Base-by-base conservation (phyloP, 352 stramenopile genomes). In the Aphanomyces euteiches region DNA sequence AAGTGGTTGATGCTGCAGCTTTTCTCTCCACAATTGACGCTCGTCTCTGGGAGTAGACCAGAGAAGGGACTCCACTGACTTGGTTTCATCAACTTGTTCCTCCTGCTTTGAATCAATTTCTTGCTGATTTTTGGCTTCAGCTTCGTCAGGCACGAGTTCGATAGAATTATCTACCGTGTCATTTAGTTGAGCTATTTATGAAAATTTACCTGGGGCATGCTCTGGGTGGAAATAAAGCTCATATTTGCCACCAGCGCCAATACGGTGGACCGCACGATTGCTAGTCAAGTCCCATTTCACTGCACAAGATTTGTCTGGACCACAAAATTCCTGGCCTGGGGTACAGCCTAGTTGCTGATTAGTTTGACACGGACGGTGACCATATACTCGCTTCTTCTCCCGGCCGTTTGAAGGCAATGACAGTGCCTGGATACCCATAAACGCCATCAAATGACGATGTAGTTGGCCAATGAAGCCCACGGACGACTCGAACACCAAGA, bases 231-330 rank as follows among this genome's bases (percentile, higher is more conserved):
- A 61, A 17, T 61, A 61, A 12, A 61, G 28, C n/a, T 61, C 54
- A 17, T 61, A 61, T 17, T 61, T 19, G 28, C 54, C 54, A 37
- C 17, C 7, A 13, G 54, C 54, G 0, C 54, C 54, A 7, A 61
- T 61, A 10, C 54, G 54, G 37, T 61, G 54, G 19, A 61, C 54
- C 6, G 54, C 54, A n/a, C 17, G 54, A 7, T 28, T 61, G 6
- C 28, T 61, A 37, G 43, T 61, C 54, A 61, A 61, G n/a, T 61
- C 54, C 54, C 54, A 61, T 39, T 61, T 61, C 15, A 61, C 54
- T 12, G 43, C 36, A 17, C 54, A 61, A 37, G 28, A 61, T 37
- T 61, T 61, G 54, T 61, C 54, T 7, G 54, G 54, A 6, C 54
- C 54, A 40, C 7, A 12, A n/a, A 45, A 58, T 28, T 28, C 28